Percentiles rank a stretch among this genome's conserved stretches.
Conservation (phyloP, 2,329 filamentous ascomycete genomes). For the Alternaria consortialis region DNA sequence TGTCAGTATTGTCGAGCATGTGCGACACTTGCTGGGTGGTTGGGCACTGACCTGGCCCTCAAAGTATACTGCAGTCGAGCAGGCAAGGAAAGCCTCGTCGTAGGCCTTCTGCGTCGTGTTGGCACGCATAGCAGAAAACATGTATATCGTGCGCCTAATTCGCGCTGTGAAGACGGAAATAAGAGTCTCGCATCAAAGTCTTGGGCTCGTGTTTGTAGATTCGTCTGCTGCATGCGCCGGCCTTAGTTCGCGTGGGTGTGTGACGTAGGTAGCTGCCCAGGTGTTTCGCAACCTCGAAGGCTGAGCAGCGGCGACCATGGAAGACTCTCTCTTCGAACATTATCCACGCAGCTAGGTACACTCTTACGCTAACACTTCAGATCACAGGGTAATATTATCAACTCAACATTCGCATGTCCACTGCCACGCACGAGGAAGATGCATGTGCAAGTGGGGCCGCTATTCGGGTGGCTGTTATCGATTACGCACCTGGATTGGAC, state of each 20-base stretch:
- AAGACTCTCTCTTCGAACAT: constrained; percentile 20
- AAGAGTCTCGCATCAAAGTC: constrained; percentile 18
- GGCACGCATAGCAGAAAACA: constrained; percentile 57
- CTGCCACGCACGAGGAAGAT: constrained; percentile 14
- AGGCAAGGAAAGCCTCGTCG: constrained; percentile 93
- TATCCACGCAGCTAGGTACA: constrained; percentile 13
- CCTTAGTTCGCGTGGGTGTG: constrained; percentile 35
- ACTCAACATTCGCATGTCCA: neutral
- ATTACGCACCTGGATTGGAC: constrained; percentile 39
- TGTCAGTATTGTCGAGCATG: constrained; percentile 6
- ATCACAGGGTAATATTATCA: neutral
- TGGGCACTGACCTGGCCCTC: constrained; percentile 76
- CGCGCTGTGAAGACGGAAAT: constrained; percentile 49
- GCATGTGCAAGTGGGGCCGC: constrained; percentile 32
- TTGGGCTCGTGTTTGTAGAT: constrained; percentile 28
- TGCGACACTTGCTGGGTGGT: neutral
- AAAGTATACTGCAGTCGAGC: constrained; percentile 95
- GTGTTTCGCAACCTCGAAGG: constrained; percentile 21
- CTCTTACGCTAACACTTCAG: neutral
- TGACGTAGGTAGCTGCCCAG: constrained; percentile 46
- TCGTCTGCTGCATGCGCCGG: constrained; percentile 31
- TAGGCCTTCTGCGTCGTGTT: constrained; percentile 94
- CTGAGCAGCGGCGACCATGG: constrained; percentile 26
- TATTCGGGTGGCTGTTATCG: constrained; percentile 38
- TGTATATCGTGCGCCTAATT: constrained; percentile 11